Percentiles rank a stretch among this genome's conserved stretches.
phyloP scores from a whole-genome alignment of 208 protist genomes.

The Leishmania lainsoni region DNA sequence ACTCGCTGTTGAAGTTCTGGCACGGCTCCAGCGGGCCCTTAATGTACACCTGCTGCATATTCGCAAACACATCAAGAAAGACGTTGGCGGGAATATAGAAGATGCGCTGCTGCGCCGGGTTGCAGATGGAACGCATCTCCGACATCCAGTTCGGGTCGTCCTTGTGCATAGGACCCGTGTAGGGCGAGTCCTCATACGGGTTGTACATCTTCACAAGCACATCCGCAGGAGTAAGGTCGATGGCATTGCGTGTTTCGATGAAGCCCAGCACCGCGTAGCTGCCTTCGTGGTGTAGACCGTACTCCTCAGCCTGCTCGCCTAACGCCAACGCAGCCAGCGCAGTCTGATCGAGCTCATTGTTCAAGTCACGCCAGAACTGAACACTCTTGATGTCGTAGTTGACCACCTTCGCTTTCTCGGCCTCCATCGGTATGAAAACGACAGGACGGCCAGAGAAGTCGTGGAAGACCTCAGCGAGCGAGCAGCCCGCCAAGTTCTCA shows the following conservation, averaged over 20 bases:
- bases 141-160: slow-evolving; percentile 54
- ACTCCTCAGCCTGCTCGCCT: slow-evolving; percentile 36
- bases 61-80: slow-evolving; percentile 58
- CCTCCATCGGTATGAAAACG: slow-evolving; percentile 49
- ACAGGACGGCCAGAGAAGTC: slow-evolving; percentile 68
- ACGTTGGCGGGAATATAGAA: slow-evolving; percentile 69
- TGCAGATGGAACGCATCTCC: slow-evolving; percentile 47
- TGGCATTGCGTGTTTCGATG: slow-evolving; percentile 39
- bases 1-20: slow-evolving; percentile 77
- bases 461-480: slow-evolving; percentile 53
- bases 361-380: slow-evolving; percentile 63
- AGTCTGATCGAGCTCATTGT: slow-evolving; percentile 35
- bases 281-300: slow-evolving; percentile 59
- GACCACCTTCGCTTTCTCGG: slow-evolving; percentile 35
- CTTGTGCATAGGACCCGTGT: slow-evolving; percentile 69
- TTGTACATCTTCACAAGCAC: slow-evolving; percentile 78
- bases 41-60: slow-evolving; percentile 49
- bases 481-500: slow-evolving; percentile 57
- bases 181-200: slow-evolving; percentile 60
- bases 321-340: slow-evolving; percentile 56
- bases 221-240: slow-evolving; percentile 46
- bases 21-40: slow-evolving; percentile 38
- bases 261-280: slow-evolving; percentile 69
- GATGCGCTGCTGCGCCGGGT: slow-evolving; percentile 39
- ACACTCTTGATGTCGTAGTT: slow-evolving; percentile 61